A percentile compares a stretch with the other conserved stretches of the same genome.
These are phyloP conservation scores for Abrus pulchellus DNA, from an alignment of 306 rosid genomes.

Conservation along the genomic window DNA sequence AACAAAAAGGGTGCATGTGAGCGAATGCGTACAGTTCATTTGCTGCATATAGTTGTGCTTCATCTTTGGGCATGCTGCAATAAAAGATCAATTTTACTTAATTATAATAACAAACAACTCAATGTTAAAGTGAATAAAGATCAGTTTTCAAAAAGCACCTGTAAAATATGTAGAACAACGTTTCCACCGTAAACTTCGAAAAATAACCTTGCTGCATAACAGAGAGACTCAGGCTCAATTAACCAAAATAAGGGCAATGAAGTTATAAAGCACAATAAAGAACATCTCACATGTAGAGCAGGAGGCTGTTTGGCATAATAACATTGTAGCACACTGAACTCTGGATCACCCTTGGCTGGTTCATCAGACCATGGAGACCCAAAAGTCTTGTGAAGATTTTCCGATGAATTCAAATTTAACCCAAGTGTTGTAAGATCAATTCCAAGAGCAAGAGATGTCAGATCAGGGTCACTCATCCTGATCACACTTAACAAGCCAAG, in stretches of 20 bases:
- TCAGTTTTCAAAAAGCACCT: slow-evolving; percentile 62
- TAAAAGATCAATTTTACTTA: slow-evolving; percentile 5
- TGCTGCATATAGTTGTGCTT: slow-evolving; percentile 90
- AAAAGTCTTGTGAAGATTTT: slow-evolving; percentile 95
- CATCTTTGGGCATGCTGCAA: slow-evolving; percentile 97
- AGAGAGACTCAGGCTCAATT: slow-evolving; percentile 34
- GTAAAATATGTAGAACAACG: slow-evolving; percentile 92
- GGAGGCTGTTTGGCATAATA: slow-evolving; percentile 87
- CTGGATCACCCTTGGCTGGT: slow-evolving; percentile 96
- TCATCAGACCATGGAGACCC: slow-evolving; percentile 99
- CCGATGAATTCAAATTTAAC: slow-evolving; percentile 90
- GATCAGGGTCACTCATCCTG: slow-evolving; percentile 91
- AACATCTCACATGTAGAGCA: slow-evolving; percentile 70
- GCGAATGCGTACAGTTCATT: slow-evolving; percentile 82
- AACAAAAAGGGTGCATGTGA: slow-evolving; percentile 23
- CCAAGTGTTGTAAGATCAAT: slow-evolving; percentile 95
- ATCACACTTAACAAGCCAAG: slow-evolving; percentile 93
- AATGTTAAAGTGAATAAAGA: slow-evolving; percentile 9
- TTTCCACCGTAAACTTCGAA: slow-evolving; percentile 77
- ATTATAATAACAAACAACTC: slow-evolving; percentile 1
- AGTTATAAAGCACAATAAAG: slow-evolving; percentile 20
- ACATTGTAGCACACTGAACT: slow-evolving; percentile 86
- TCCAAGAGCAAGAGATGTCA: slow-evolving; percentile 96
- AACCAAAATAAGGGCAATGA: slow-evolving; percentile 21
- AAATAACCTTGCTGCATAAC: slow-evolving; percentile 81